Evolutionary conservation across 2,329 filamentous ascomycete species (phyloP), one percentile per base, ranked within the genome.

Genomic region (Diplodia sapinea): DNA sequence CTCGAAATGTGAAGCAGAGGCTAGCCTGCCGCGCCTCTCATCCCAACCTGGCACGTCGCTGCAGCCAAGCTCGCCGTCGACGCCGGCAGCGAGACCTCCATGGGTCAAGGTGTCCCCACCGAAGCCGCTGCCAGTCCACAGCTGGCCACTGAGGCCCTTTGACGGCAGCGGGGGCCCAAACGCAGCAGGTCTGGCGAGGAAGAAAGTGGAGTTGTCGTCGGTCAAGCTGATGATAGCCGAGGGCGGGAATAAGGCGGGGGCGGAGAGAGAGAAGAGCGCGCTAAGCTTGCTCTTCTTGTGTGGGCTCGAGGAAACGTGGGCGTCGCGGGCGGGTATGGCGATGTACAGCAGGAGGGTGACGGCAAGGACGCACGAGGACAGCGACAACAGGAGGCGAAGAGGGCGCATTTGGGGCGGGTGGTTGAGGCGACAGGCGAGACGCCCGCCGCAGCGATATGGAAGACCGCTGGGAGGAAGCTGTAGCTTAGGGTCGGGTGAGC

Each of bases 201-300:
- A 99, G 73, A 96, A 96, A 13, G 95, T 99, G 72, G 93, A 97
- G 79, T 99, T 99, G 80, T 99, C 95, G 79, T 98, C 93, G 75
- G 94, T 97, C 70, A 99, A 86, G 78, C 92, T 97, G 77, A 99
- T 97, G 74, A 96, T 91, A 57, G 95, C 95, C 71, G 95, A 97
- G 3, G 94, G 94, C 4, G 94, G 94, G 77, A 99, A 99, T 26
- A 99, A 88, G 71, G 94, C 92, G 0, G 94, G 83, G 11, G 80
- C 80, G n/a, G 81, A 80, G 77, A 83, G 84, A 68, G 81, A 82
- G 73, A 83, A 84, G 70, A 82, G 76, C 38, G 82, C 74, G 43
- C 77, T 75, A 36, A 83, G 69, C 67, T 71, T 72, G 70, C 75
- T 71, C 54, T 77, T 74, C 55, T 76, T 75, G 50, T 47, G 7